Evolutionary conservation across 306 rosid genomes (phyloP).

Genomic region (Herpetospermum pedunculosum): DNA sequence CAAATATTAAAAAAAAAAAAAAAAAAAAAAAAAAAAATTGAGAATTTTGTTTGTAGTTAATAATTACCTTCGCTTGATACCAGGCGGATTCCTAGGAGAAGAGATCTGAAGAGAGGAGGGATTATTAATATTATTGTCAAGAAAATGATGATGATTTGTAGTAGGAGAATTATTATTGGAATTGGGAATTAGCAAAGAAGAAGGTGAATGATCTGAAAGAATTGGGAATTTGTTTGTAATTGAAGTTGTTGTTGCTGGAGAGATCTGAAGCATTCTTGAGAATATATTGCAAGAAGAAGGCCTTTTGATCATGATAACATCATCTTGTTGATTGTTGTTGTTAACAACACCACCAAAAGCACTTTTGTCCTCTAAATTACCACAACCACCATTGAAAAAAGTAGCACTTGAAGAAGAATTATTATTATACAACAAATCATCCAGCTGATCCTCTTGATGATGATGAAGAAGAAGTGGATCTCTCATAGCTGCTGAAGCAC

Average conservation of each 20-base stretch:
- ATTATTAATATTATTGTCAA: slow-evolving; percentile 17
- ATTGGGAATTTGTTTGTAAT: not conserved
- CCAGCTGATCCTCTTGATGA: not conserved
- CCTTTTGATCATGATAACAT: not conserved
- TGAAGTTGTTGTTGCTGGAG: slow-evolving; percentile 37
- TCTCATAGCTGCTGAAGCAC: slow-evolving; percentile 23
- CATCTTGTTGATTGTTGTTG: not conserved
- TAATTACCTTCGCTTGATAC: slow-evolving; percentile 41
- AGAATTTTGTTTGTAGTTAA: not conserved
- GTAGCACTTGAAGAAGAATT: too few relatives aligned
- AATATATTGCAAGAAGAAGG: slow-evolving; percentile 38
- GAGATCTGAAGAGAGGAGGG: slow-evolving; percentile 36
- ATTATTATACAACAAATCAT: too few relatives aligned
- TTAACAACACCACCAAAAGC: not conserved
- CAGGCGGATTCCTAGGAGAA: slow-evolving; percentile 39
- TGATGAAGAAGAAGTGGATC: slow-evolving; percentile 49
- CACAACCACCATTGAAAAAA: slow-evolving; percentile 9
- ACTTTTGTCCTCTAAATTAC: not conserved
- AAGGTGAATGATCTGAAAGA: not conserved
- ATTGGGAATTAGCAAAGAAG: not conserved
- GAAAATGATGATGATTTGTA: slow-evolving; percentile 12
- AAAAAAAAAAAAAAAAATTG: too few relatives aligned
- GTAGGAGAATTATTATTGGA: not conserved
- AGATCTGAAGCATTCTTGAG: slow-evolving; percentile 89
- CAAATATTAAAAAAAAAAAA: too few relatives aligned